Conservation (phyloP, 2,329 filamentous ascomycete genomes). For the Cladosporium sp. region DNA sequence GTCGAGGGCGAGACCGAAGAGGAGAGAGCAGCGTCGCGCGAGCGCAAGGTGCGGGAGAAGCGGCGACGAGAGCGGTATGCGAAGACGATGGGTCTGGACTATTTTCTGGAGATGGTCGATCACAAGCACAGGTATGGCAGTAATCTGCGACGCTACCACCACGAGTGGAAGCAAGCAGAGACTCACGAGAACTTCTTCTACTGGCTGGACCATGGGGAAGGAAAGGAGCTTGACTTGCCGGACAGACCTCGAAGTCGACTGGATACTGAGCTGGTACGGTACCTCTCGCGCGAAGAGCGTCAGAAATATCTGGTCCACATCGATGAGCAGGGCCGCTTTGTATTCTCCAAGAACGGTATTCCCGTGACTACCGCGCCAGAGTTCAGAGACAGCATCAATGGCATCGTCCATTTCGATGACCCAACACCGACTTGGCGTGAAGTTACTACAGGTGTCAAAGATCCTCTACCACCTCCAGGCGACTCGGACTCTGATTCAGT, state of each 20-base stretch:
- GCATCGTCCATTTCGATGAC: conserved; percentile 50
- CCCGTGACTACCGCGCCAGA: conserved; percentile 74
- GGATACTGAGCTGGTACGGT: conserved; percentile 78
- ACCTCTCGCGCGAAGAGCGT: conserved; percentile 79
- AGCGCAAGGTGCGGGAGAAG: conserved; percentile 53
- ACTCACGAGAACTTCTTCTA: conserved; percentile 91
- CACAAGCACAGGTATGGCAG: conserved; percentile 84
- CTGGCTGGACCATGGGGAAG: conserved; percentile 84
- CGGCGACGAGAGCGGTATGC: conserved; percentile 64
- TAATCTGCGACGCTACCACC: conserved; percentile 79
- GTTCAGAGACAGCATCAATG: conserved; percentile 78
- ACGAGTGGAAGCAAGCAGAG: conserved; percentile 75
- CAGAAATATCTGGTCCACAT: conserved; percentile 78
- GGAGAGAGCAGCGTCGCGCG: conserved; percentile 38
- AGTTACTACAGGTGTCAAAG: conserved; percentile 37
- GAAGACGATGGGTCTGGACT: conserved; percentile 81
- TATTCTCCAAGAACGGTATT: conserved; percentile 81
- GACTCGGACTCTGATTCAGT: conserved; percentile 31
- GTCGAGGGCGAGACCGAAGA: conserved; percentile 43
- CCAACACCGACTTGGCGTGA: conserved; percentile 47
- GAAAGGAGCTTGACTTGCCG: conserved; percentile 67
- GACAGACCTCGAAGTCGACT: conserved; percentile 73
- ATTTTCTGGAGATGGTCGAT: conserved; percentile 74
- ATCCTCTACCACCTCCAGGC: conserved; percentile 25
- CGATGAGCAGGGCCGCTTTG: conserved; percentile 72